Evolutionary conservation across 139 green algal species (phyloP).

Genomic region (Chlorella ohadii): DNA sequence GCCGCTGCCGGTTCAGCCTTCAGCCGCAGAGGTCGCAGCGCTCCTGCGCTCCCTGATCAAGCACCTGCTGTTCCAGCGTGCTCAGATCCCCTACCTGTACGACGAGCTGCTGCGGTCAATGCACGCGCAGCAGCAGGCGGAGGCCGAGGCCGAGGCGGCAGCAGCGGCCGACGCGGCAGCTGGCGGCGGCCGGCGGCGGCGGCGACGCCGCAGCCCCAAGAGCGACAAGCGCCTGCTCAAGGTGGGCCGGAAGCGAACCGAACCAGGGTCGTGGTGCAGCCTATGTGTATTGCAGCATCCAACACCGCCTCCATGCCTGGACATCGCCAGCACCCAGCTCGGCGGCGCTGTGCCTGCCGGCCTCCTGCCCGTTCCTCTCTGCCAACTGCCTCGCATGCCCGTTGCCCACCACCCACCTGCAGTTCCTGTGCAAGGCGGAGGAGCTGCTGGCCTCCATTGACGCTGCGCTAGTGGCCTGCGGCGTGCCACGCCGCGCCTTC

Average conservation of each 20-base stretch:
- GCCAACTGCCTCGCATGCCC: too few relatives aligned
- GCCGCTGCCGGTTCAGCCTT: constrained; percentile 6
- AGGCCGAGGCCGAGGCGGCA: neutral
- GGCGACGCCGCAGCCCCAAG: neutral
- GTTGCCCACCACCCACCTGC: neutral
- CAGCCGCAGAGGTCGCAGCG: neutral
- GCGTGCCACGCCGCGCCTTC: constrained; percentile 5
- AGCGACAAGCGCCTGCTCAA: constrained; percentile 9
- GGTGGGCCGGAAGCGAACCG: neutral
- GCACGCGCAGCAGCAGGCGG: neutral
- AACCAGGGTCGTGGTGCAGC: too few relatives aligned
- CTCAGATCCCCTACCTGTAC: constrained; percentile 37
- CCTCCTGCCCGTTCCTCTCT: too few relatives aligned
- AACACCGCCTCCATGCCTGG: too few relatives aligned
- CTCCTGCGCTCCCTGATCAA: constrained; percentile 18
- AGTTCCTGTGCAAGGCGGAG: constrained; percentile 17
- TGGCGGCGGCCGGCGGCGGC: neutral
- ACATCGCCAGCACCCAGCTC: too few relatives aligned
- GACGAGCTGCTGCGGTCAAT: constrained; percentile 23
- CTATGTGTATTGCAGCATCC: too few relatives aligned
- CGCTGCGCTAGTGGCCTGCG: neutral
- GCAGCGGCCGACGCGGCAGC: neutral
- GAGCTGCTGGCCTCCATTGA: constrained; percentile 10
- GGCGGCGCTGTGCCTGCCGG: too few relatives aligned
- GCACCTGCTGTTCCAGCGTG: constrained; percentile 38